These are phyloP conservation scores for Panaeolus cyanescens DNA, from an alignment of 768 basidiomycete species.

Conservation along the genomic window DNA sequence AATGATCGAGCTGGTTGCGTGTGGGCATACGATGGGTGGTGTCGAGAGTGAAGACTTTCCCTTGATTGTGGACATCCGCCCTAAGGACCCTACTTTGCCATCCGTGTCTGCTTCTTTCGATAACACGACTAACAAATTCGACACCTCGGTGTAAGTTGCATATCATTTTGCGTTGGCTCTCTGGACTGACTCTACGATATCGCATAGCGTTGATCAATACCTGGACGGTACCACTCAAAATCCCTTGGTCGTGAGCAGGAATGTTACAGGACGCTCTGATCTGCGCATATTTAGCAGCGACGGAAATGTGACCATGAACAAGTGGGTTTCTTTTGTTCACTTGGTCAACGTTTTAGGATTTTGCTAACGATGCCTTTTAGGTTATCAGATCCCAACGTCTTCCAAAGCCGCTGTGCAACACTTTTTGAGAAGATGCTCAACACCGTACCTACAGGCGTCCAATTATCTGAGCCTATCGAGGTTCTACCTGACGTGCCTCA, in stretches of 20 bases:
- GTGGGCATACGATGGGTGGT: conserved; percentile 47
- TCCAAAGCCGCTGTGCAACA: conserved; percentile 30
- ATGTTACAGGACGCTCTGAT: conserved; percentile 40
- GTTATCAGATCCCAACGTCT: conserved; percentile 28
- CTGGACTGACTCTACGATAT: neutral
- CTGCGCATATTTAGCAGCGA: conserved; percentile 40
- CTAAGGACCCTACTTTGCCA: conserved; percentile 20
- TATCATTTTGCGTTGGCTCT: neutral
- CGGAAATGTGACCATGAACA: conserved; percentile 42
- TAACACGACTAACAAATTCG: conserved; percentile 35
- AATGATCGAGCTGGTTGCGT: conserved; percentile 47
- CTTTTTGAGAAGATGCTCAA: conserved; percentile 45
- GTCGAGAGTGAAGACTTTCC: conserved; percentile 45
- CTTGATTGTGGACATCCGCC: too few species aligned
- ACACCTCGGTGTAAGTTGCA: conserved; percentile 37
- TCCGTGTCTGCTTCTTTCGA: conserved; percentile 28
- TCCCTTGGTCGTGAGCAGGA: conserved; percentile 34
- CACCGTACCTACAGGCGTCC: conserved; percentile 40
- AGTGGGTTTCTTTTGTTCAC: conserved; percentile 11
- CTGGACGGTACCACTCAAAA: conserved; percentile 39
- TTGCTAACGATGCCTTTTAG: conserved; percentile 10
- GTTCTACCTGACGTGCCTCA: conserved; percentile 25
- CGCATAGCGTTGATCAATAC: conserved; percentile 41
- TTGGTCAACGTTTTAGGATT: neutral
- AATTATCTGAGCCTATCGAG: conserved; percentile 37